Base-by-base conservation (phyloP, 257 asterid genomes). In the Petrea volubilis region DNA sequence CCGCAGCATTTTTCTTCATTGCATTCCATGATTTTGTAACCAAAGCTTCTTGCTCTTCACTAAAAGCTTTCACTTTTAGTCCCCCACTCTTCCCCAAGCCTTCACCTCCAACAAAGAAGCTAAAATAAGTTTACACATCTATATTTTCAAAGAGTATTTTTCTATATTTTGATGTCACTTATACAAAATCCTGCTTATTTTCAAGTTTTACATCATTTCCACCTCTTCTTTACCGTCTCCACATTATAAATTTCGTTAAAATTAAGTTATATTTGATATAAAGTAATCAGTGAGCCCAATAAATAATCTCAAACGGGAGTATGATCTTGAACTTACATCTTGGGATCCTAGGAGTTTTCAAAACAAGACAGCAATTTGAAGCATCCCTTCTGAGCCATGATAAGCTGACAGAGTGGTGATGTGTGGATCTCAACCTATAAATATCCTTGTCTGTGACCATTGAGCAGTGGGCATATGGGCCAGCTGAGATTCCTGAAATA, bases 21-120 rank as follows among this genome's bases (percentile, higher is more conserved):
- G 78, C 81, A 33, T 73, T 79, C 92, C 94, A 90, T 24, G 94
- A 90, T 51, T 82, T 84, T 23, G 81, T 75, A 12, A 90, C 94
- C 79, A 90, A 66, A 55, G 85, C 90, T 72, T 90, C 96, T 64
- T 90, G 87, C 63, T 87, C 96, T 79, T 90, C 96, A 11, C 71
- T 85, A 65, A 90, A 79, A 67, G 65, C 80, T 70, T 60, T 64
- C 74, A 62, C 80, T 71, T 51, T 24, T 29, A 57, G 60, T 17
- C 65, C 25, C 76, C 63, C 25, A 50, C 72, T 79, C 71, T 74
- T 74, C 57, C 18, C 73, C 64, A 79, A n/a, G 47, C 83, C 83
- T 79, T 60, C 50, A 41, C n/a, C 60, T 5, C 38, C 44, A 31
- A 59, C 46, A 31, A 7, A 59, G 13, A 1, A 7, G 53, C 3